Evolutionary conservation across 2,329 filamentous ascomycete genomes (phyloP), one percentile per base, ranked within the genome.

Genomic region (Drechmeria coniospora): DNA sequence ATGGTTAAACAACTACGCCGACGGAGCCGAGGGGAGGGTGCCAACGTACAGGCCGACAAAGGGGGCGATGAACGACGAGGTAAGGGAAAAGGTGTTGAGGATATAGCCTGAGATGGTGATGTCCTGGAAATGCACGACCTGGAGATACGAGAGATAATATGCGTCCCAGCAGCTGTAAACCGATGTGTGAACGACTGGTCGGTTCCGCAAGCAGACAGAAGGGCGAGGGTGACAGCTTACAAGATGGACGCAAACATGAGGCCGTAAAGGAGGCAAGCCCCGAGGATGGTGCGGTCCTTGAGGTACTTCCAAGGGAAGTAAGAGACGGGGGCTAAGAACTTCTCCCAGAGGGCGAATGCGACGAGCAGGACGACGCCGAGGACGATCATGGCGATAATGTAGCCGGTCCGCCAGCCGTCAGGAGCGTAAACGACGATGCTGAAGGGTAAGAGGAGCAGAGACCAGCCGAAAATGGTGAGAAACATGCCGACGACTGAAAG

Each of bases 231-330:
- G 10, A 15, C n/a, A 20, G 41, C 45, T 47, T 38, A 49, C 46
- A 59, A 61, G 40, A 49, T 56, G 15, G 50, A 58, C 29, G 46
- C 32, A 37, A 52, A 61, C 45, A 56, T 56, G 42, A 54, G 31
- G 24, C 44, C 49, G 27, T 57, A 50, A 5, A 53, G 41, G 28
- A 55, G 30, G 35, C 56, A 62, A 8, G 59, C 51, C 3, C 61
- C 61, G 3, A 66, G 45, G 26, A 66, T 53, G n/a, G 62, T 66
- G 19, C 54, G 49, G 30, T 65, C 50, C 28, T 54, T 53, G 36
- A 70, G 50, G 42, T 69, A 53, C 34, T 52, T 47, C 43, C 54
- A 68, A 3, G 62, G 68, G 26, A 79, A 56, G 46, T 78, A 65
- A 13, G 65, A 64, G 31, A 65, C 61, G 0, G 59, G 59, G 1